phyloP scores from a whole-genome alignment of 257 asterid species.

The Gentiana straminea region DNA sequence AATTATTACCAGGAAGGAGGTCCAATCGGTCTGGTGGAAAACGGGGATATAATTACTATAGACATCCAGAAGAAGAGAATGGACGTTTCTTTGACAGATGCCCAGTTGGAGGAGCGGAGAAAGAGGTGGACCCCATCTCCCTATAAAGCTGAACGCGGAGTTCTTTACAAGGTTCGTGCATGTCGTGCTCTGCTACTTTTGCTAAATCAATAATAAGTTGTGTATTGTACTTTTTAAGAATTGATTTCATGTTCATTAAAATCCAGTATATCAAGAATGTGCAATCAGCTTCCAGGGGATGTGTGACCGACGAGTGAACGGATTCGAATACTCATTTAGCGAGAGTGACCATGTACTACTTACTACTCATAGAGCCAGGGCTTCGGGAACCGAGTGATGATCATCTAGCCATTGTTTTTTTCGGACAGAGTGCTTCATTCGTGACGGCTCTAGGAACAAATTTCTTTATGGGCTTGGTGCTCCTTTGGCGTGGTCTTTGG shows the following conservation, averaged over 20 bases:
- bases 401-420: no score
- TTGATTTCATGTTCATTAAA: neutral
- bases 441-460: no score
- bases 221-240: neutral
- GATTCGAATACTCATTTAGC: no score
- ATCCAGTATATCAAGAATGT: slow-evolving; percentile 77
- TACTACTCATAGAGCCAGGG: no score
- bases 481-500: no score
- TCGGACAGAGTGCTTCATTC: no score
- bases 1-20: slow-evolving; percentile 77
- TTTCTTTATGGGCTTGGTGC: no score
- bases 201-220: no score
- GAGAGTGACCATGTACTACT: no score
- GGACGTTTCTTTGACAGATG: slow-evolving; percentile 59
- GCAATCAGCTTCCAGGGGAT: slow-evolving; percentile 84
- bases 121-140: slow-evolving; percentile 68
- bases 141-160: slow-evolving; percentile 73
- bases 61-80: slow-evolving; percentile 60
- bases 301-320: slow-evolving; percentile 79
- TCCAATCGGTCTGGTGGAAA: slow-evolving; percentile 68
- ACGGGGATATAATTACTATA: slow-evolving; percentile 66
- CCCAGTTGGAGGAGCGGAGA: slow-evolving; percentile 58
- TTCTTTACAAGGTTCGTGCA: slow-evolving; percentile 65
- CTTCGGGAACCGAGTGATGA: no score
- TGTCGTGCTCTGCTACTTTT: no score